Evolutionary conservation across 2,329 filamentous ascomycete genomes (phyloP).

Genomic region (Triangularia setosa): DNA sequence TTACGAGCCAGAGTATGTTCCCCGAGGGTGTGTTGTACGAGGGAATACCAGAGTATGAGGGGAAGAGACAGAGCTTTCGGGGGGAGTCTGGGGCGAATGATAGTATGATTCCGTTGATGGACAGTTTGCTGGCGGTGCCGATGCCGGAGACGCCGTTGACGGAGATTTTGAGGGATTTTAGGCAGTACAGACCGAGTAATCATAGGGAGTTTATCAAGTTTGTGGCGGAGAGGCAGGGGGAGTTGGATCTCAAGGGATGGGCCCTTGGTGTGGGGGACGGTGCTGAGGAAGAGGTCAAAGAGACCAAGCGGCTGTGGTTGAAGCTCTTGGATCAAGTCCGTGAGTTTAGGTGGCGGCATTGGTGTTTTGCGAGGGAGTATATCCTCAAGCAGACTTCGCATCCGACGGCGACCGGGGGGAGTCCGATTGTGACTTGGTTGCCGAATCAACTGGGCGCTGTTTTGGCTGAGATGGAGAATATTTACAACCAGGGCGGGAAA

Average conservation of each 20-base stretch:
- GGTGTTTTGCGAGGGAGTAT: constrained; percentile 82
- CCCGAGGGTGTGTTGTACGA: constrained; percentile 88
- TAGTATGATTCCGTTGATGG: constrained; percentile 85
- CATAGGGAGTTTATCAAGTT: constrained; percentile 80
- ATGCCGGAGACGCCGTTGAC: constrained; percentile 91
- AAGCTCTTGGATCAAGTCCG: constrained; percentile 69
- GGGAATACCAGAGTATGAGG: constrained; percentile 57
- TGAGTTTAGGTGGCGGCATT: constrained; percentile 79
- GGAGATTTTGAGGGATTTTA: constrained; percentile 82
- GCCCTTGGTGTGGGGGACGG: constrained; percentile 88
- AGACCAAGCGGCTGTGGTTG: constrained; percentile 68
- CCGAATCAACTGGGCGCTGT: constrained; percentile 77
- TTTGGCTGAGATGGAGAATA: constrained; percentile 66
- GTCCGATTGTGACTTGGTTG: constrained; percentile 79
- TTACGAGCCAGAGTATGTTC: constrained; percentile 93
- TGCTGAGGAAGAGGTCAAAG: constrained; percentile 92
- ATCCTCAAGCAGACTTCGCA: constrained; percentile 74
- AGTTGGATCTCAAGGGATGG: constrained; percentile 77
- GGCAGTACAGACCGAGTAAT: constrained; percentile 81
- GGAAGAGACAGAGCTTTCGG: constrained; percentile 72
- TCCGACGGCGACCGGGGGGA: constrained; percentile 75
- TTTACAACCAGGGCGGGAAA: constrained; percentile 15
- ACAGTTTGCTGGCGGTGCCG: constrained; percentile 78
- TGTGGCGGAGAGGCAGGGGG: constrained; percentile 51
- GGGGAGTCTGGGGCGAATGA: constrained; percentile 94